Conservation (phyloP, 2,329 filamentous ascomycete species). For the Fusarium tricinctum region DNA sequence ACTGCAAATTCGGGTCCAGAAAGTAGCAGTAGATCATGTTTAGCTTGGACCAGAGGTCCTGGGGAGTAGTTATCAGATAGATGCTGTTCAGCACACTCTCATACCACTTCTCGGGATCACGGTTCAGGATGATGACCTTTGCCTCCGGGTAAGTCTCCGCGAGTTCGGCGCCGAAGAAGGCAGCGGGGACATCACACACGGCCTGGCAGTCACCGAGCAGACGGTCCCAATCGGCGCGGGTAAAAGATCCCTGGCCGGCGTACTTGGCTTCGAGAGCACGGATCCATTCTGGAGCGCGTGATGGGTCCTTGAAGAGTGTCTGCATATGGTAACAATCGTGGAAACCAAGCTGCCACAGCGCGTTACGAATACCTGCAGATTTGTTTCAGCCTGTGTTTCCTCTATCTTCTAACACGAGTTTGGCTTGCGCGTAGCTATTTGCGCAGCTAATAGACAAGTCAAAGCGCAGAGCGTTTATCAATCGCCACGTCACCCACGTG, state of each 20-base stretch:
- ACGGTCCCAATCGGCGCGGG: constrained; percentile 61
- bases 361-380: constrained; percentile 52
- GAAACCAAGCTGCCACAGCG: constrained; percentile 55
- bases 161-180: constrained; percentile 62
- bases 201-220: constrained; percentile 63
- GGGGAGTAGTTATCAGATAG: constrained; percentile 50
- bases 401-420: neutral
- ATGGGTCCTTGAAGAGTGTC: constrained; percentile 47
- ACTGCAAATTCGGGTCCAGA: constrained; percentile 47
- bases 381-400: constrained; percentile 19
- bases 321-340: constrained; percentile 57
- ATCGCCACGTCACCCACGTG: constrained; percentile 1
- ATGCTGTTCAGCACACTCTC: constrained; percentile 48
- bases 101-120: constrained; percentile 57
- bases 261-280: constrained; percentile 54
- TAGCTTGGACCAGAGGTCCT: constrained; percentile 45
- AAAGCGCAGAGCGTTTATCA: constrained; percentile 3
- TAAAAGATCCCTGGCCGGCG: constrained; percentile 50
- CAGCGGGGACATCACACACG: constrained; percentile 68
- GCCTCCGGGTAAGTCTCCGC: constrained; percentile 54
- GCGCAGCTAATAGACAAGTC: neutral
- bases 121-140: constrained; percentile 58
- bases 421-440: neutral
- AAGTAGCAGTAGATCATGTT: constrained; percentile 50
- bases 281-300: constrained; percentile 50